phyloP scores from a whole-genome alignment of 2,329 filamentous ascomycete species.

The Sporothrix inflata region DNA sequence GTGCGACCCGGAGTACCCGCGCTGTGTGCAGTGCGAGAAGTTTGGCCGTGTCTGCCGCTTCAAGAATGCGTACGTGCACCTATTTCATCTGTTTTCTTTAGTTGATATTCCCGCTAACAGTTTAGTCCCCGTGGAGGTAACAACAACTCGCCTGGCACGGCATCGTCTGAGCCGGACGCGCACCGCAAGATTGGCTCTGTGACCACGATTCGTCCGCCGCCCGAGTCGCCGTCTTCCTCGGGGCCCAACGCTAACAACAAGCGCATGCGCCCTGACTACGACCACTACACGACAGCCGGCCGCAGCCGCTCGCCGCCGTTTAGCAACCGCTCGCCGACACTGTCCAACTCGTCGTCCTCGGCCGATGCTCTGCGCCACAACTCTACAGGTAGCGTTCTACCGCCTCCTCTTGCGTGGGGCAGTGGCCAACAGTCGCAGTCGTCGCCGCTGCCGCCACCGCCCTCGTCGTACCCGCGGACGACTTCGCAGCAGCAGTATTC shows the following conservation, averaged over 20 bases:
- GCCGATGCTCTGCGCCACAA: background rate
- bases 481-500: background rate
- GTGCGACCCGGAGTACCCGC: slow-evolving; percentile 84
- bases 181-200: slow-evolving; percentile 43
- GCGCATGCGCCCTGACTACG: slow-evolving; percentile 53
- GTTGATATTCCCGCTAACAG: slow-evolving; percentile 17
- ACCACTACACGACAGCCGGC: slow-evolving; percentile 46
- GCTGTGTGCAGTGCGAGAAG: slow-evolving; percentile 90
- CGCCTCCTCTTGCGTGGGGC: slow-evolving; percentile 33
- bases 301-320: slow-evolving; percentile 39
- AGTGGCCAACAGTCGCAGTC: background rate
- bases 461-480: slow-evolving; percentile 10
- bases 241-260: slow-evolving; percentile 43
- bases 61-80: slow-evolving; percentile 75
- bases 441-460: background rate
- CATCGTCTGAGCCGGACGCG: slow-evolving; percentile 55
- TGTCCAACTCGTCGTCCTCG: slow-evolving; percentile 6
- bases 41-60: slow-evolving; percentile 84
- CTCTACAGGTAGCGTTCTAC: slow-evolving; percentile 24
- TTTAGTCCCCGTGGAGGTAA: slow-evolving; percentile 60
- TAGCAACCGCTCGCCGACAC: slow-evolving; percentile 36
- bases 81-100: background rate
- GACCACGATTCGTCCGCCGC: slow-evolving; percentile 38
- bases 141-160: slow-evolving; percentile 58
- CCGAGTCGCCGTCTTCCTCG: slow-evolving; percentile 5